Evolutionary conservation across 2,329 filamentous ascomycete genomes (phyloP).

Genomic region (Nemania sp.): DNA sequence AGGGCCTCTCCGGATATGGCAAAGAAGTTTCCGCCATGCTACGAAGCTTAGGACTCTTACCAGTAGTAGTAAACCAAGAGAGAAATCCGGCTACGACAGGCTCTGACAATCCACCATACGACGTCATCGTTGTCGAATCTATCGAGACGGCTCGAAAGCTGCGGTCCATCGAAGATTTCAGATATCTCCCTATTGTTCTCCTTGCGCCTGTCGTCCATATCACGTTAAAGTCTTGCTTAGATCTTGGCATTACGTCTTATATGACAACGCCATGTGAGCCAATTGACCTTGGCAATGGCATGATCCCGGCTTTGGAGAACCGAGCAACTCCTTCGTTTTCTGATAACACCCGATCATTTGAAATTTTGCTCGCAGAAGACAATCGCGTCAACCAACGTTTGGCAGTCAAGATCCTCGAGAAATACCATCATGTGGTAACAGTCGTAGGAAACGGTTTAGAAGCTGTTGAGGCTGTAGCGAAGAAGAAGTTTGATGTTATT

Average conservation of each 20-base stretch:
- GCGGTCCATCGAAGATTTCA: constrained; percentile 89
- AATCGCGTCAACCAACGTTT: constrained; percentile 96
- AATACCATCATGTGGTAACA: constrained; percentile 89
- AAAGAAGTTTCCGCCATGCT: constrained; percentile 79
- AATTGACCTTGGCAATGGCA: constrained; percentile 92
- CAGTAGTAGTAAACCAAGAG: constrained; percentile 81
- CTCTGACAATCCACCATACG: constrained; percentile 71
- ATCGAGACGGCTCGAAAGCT: constrained; percentile 86
- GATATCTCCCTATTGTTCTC: constrained; percentile 94
- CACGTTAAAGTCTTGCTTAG: constrained; percentile 88
- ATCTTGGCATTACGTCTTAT: constrained; percentile 96
- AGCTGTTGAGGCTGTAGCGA: constrained; percentile 88
- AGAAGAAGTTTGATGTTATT: constrained; percentile 92
- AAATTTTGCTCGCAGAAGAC: constrained; percentile 93
- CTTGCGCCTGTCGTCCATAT: constrained; percentile 88
- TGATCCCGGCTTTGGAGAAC: constrained; percentile 93
- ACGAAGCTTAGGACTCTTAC: constrained; percentile 74
- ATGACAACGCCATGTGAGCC: constrained; percentile 96
- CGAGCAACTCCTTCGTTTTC: constrained; percentile 87
- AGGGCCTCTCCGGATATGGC: constrained; percentile 77
- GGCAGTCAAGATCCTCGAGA: constrained; percentile 95
- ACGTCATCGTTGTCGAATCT: constrained; percentile 94
- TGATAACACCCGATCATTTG: constrained; percentile 93
- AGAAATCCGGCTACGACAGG: constrained; percentile 62
- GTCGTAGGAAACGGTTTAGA: constrained; percentile 95